Evolutionary conservation across 768 basidiomycete genomes (phyloP).

Genomic region (Suillus fuscotomentosus): DNA sequence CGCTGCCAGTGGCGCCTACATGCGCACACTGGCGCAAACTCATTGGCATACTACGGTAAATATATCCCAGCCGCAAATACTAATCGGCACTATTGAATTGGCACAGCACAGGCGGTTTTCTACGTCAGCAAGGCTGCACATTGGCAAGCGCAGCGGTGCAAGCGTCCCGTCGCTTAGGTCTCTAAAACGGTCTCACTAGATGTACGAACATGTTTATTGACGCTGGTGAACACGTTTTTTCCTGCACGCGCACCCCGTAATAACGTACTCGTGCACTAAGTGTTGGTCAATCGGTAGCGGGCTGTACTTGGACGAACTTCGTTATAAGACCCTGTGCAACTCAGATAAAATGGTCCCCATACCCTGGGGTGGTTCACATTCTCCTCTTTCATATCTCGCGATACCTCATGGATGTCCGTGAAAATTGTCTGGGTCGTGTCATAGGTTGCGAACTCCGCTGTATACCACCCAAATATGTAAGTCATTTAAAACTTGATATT

Average conservation of each 20-base stretch:
- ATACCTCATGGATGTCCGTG: constrained; percentile 8
- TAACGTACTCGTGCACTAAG: constrained; percentile 14
- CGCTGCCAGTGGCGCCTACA: not conserved
- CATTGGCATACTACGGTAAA: not conserved
- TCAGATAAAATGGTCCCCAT: constrained; percentile 13
- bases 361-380: constrained; percentile 14
- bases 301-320: constrained; percentile 25
- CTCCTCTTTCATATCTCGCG: constrained; percentile 15
- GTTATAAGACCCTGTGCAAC: constrained; percentile 23
- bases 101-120: constrained; percentile 8
- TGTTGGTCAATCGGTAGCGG: constrained; percentile 2
- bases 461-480: constrained; percentile 27
- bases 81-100: not conserved
- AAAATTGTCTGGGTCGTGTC: constrained; percentile 22
- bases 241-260: constrained; percentile 16
- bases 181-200: constrained; percentile 11
- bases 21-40: constrained; percentile 6
- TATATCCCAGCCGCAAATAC: not conserved
- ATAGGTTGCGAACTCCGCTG: constrained; percentile 30
- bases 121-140: constrained; percentile 15
- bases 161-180: constrained; percentile 7
- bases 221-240: constrained; percentile 25
- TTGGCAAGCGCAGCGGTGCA: constrained; percentile 7
- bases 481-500: constrained; percentile 6
- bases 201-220: constrained; percentile 8